A percentile compares a stretch with the other conserved stretches of the same genome.
Conservation (phyloP, 305 asterid species). For the Solanum hybrid region DNA sequence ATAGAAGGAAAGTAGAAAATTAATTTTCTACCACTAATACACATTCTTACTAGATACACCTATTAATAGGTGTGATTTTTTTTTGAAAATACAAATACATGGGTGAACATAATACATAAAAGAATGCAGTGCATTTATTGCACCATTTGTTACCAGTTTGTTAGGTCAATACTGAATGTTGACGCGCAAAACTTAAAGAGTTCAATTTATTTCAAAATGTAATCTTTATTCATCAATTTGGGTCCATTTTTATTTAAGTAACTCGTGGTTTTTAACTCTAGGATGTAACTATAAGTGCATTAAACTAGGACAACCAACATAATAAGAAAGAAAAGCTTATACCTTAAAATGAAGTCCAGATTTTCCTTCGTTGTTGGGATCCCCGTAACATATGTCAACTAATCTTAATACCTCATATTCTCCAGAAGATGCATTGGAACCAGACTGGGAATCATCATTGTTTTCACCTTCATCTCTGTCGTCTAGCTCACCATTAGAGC, state of each 20-base stretch:
- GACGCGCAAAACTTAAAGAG: neutral
- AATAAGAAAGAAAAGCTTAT: constrained; percentile 2
- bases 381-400: constrained; percentile 65
- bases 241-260: neutral
- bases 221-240: neutral
- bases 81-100: neutral
- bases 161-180: neutral
- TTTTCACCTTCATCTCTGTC: constrained; percentile 3
- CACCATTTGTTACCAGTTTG: neutral
- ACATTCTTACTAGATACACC: neutral
- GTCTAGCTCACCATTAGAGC: neutral
- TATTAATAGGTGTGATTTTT: neutral
- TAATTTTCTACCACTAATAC: neutral
- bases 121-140: neutral
- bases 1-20: neutral
- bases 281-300: neutral
- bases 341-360: constrained; percentile 62
- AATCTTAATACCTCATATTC: constrained; percentile 62
- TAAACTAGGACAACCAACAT: neutral
- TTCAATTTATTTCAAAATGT: neutral
- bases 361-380: constrained; percentile 45
- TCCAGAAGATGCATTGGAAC: constrained; percentile 6
- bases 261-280: neutral
- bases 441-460: constrained; percentile 4
- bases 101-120: neutral